Base-by-base conservation (phyloP, 768 basidiomycete genomes). In the Leccinellum luteum region DNA sequence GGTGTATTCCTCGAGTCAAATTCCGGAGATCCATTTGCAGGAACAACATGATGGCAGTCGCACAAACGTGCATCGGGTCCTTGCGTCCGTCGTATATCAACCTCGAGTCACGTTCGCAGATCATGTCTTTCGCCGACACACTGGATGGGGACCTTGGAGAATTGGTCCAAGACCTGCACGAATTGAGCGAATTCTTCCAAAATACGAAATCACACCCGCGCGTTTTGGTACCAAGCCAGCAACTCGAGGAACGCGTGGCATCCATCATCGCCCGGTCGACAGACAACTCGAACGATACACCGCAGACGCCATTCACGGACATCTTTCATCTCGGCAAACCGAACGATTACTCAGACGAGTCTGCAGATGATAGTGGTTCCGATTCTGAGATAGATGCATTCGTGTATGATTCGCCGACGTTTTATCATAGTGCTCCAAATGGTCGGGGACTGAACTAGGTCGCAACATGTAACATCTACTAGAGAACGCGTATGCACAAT, bases 231-330 rank as follows among this genome's bases (percentile, higher is more conserved):
- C 86, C 84, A 1, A 85, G 81, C 60, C 79, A 83, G 53, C 81
- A 81, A 56, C 72, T 91, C 4, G 89, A 90, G 69, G 90, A 89
- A 45, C 82, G 87, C 15, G 89, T 91, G 7, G 90, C 90, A 6
- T 88, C 89, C 27, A 92, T 92, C 61, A 81, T 92, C 23, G 89
- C 89, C 35, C 89, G 90, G 72, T 90, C 89, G n/a, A 86, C 83
- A 48, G 62, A 80, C 47, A 65, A 79, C 15, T 75, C 76, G 9
- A 64, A 59, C 27, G 87, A 86, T 62, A 74, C 81, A 17, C 90
- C 90, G 2, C 85, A 85, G 62, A 92, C 90, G n/a, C 90, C 90
- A 3, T 90, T 89, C 74, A 74, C 84, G 10, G 89, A 90, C 66
- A 84, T 87, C 31, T 92, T 92, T 77, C 78, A 81, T 52, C 81